phyloP scores from a whole-genome alignment of 129 eudicot genomes.

The Tanacetum coccineum region DNA sequence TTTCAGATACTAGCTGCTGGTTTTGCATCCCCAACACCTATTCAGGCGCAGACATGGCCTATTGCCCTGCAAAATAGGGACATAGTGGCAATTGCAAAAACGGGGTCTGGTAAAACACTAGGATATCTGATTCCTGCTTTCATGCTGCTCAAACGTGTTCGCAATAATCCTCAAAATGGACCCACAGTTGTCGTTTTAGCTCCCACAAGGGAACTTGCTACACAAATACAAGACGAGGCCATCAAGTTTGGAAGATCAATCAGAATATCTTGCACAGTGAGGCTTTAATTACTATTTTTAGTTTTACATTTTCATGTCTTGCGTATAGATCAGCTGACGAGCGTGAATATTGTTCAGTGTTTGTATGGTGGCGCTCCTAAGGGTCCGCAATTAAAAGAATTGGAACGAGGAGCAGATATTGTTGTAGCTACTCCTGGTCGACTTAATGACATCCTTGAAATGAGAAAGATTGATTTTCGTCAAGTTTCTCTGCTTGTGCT shows the following conservation, averaged over 20 bases:
- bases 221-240: constrained; percentile 96
- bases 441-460: constrained; percentile 92
- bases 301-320: neutral
- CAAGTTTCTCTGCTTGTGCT: constrained; percentile 88
- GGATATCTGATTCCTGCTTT: constrained; percentile 93
- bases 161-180: constrained; percentile 71
- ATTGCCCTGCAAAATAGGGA: constrained; percentile 82
- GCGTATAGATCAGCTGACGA: neutral
- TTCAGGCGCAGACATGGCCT: constrained; percentile 98
- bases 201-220: constrained; percentile 95
- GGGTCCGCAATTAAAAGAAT: constrained; percentile 76
- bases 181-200: constrained; percentile 90
- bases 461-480: constrained; percentile 70
- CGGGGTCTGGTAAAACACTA: constrained; percentile 97
- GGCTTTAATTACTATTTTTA: constrained; percentile 9
- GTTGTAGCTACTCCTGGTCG: constrained; percentile 99
- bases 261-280: constrained; percentile 81
- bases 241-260: constrained; percentile 87
- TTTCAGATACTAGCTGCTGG: constrained; percentile 81
- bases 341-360: constrained; percentile 45
- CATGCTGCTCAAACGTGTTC: constrained; percentile 61
- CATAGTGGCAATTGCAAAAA: constrained; percentile 97
- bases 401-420: constrained; percentile 83
- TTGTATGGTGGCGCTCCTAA: constrained; percentile 96
- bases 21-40: constrained; percentile 82